A percentile compares a stretch with the other conserved stretches of the same genome.
phyloP scores from a whole-genome alignment of 164 flowering plant genomes.

The Chimonanthus salicifolius region DNA sequence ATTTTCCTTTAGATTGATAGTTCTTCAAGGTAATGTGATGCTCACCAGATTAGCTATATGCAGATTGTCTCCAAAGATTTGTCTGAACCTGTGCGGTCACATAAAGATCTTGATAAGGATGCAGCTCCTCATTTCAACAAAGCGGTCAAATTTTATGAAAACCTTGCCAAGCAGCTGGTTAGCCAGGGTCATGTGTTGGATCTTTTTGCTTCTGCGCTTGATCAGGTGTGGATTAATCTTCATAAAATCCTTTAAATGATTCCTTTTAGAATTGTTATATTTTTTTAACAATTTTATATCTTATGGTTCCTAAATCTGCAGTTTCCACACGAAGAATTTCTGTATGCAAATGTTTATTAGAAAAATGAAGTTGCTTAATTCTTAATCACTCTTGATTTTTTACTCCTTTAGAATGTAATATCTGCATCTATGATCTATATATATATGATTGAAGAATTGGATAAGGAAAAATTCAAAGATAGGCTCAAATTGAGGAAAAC shows the following conservation, averaged over 20 bases:
- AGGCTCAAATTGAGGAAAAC: too few species aligned
- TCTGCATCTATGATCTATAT: too few species aligned
- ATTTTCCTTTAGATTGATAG: background rate
- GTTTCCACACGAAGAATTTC: too few species aligned
- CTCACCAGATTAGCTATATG: conserved; percentile 1
- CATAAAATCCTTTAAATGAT: background rate
- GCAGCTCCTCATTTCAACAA: conserved; percentile 84
- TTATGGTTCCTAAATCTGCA: too few species aligned
- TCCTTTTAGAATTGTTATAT: conserved; percentile 1
- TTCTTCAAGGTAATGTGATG: background rate
- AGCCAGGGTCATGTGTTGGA: conserved; percentile 93
- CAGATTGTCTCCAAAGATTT: conserved; percentile 95
- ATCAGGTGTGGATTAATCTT: conserved; percentile 58
- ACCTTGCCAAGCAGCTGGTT: conserved; percentile 76
- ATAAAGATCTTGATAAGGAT: conserved; percentile 97
- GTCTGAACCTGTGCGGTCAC: conserved; percentile 96
- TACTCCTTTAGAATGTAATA: too few species aligned
- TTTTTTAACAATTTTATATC: too few species aligned
- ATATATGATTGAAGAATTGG: too few species aligned
- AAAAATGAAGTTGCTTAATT: too few species aligned
- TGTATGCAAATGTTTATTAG: too few species aligned
- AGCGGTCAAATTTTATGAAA: conserved; percentile 87
- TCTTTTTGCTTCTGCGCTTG: conserved; percentile 97
- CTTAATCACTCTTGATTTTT: too few species aligned
- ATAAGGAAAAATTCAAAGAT: too few species aligned